A percentile compares a stretch with the other conserved stretches of the same genome.
These are phyloP conservation scores for Trifolium repens DNA, from an alignment of 306 rosid genomes.

Conservation along the genomic window DNA sequence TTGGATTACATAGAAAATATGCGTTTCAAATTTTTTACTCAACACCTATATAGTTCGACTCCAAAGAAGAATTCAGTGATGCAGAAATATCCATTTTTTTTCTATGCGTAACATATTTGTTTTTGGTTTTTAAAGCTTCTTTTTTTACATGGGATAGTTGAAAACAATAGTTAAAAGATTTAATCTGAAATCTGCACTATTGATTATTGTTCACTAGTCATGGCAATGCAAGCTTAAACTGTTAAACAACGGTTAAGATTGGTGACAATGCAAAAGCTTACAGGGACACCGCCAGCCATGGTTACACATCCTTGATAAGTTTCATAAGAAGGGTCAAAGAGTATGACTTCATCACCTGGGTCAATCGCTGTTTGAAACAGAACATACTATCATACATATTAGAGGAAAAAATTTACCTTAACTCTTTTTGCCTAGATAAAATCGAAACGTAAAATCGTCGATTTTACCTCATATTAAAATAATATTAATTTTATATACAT, in stretches of 20 bases:
- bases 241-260: conserved; percentile 21
- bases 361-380: conserved; percentile 68
- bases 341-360: conserved; percentile 74
- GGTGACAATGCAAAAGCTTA: conserved; percentile 47
- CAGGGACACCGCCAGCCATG: conserved; percentile 83
- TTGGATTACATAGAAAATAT: background rate
- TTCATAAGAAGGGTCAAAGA: conserved; percentile 77
- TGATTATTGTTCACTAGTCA: background rate
- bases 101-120: too few relatives aligned
- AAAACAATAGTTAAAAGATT: conserved; percentile 14
- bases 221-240: background rate
- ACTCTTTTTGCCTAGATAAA: too few relatives aligned
- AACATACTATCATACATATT: conserved; percentile 20
- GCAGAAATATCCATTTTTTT: background rate
- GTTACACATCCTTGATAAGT: conserved; percentile 65
- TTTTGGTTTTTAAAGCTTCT: background rate
- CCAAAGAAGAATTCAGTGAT: conserved; percentile 7
- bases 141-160: background rate
- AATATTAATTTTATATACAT: too few relatives aligned
- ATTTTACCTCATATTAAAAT: too few relatives aligned
- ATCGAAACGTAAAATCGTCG: too few relatives aligned
- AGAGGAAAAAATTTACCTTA: background rate
- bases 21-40: background rate
- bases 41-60: background rate
- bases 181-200: conserved; percentile 1